Percentiles rank a stretch among this genome's conserved stretches.
Evolutionary conservation across 148 eudicot genomes (phyloP).

Genomic region (Heliamphora exappendiculata): DNA sequence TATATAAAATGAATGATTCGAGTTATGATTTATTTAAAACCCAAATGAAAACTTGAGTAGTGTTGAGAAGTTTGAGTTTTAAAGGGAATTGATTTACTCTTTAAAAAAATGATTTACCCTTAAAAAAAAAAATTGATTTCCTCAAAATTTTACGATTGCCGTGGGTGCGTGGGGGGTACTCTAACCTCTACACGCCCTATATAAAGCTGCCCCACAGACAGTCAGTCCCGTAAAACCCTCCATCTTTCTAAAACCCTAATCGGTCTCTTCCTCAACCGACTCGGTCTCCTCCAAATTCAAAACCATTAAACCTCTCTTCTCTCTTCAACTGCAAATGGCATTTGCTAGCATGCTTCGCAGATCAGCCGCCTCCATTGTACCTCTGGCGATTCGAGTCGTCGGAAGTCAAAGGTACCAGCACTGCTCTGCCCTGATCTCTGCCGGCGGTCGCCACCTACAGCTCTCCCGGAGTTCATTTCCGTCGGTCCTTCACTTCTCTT

Average conservation of each 20-base stretch:
- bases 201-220: neutral
- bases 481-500: constrained; percentile 21
- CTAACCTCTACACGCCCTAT: neutral
- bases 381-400: constrained; percentile 32
- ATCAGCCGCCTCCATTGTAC: constrained; percentile 35
- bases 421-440: constrained; percentile 29
- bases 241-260: constrained; percentile 16
- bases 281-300: too few species aligned
- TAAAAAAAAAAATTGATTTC: too few species aligned
- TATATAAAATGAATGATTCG: too few species aligned
- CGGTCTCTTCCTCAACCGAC: too few species aligned
- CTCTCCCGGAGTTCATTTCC: constrained; percentile 23
- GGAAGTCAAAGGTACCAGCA: constrained; percentile 31
- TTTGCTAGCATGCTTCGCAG: constrained; percentile 37
- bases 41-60: too few species aligned
- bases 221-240: constrained; percentile 1
- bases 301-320: constrained; percentile 5
- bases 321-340: constrained; percentile 35
- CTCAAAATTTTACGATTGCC: too few species aligned
- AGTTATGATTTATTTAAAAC: too few species aligned
- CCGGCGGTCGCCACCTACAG: constrained; percentile 22
- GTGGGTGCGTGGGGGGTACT: too few species aligned
- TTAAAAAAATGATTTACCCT: too few species aligned
- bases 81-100: too few species aligned
- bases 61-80: too few species aligned